Conservation (phyloP, 257 asterid species). For the Solanum appendiculatum region DNA sequence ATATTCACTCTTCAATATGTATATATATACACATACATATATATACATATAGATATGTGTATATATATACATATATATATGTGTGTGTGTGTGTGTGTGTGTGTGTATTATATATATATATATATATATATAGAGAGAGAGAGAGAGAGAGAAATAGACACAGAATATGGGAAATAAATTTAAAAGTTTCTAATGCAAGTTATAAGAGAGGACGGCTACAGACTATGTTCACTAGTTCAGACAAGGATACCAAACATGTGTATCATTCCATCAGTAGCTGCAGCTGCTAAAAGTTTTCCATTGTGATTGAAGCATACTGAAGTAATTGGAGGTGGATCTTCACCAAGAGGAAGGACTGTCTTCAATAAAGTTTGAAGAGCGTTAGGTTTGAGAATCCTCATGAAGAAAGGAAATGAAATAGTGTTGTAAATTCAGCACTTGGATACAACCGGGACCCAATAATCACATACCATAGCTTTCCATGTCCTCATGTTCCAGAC, state of each 20-base stretch:
- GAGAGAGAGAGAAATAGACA: neutral
- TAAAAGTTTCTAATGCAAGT: neutral
- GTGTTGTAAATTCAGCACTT: slow-evolving; percentile 4
- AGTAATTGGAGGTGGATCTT: slow-evolving; percentile 95
- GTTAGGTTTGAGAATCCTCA: slow-evolving; percentile 26
- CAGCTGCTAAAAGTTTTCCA: slow-evolving; percentile 98
- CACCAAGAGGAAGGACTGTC: slow-evolving; percentile 98
- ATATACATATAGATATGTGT: too few relatives aligned
- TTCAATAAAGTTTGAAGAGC: slow-evolving; percentile 47
- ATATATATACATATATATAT: too few relatives aligned
- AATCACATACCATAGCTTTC: slow-evolving; percentile 80
- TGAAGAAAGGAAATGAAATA: slow-evolving; percentile 5
- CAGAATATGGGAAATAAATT: neutral
- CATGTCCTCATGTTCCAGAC: slow-evolving; percentile 99
- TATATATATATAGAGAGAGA: too few relatives aligned
- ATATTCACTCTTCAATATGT: too few relatives aligned
- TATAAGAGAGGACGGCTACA: neutral
- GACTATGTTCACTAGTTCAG: neutral
- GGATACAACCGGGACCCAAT: slow-evolving; percentile 5
- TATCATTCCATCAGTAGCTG: slow-evolving; percentile 94
- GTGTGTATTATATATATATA: too few relatives aligned
- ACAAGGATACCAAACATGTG: slow-evolving; percentile 96
- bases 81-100: too few relatives aligned
- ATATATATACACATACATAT: too few relatives aligned
- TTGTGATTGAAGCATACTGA: slow-evolving; percentile 92